Percentiles rank a stretch among this genome's conserved stretches.
These are phyloP conservation scores for Chaetomiaceae sp. DNA, from an alignment of 2,329 filamentous ascomycete genomes.

Conservation along the genomic window DNA sequence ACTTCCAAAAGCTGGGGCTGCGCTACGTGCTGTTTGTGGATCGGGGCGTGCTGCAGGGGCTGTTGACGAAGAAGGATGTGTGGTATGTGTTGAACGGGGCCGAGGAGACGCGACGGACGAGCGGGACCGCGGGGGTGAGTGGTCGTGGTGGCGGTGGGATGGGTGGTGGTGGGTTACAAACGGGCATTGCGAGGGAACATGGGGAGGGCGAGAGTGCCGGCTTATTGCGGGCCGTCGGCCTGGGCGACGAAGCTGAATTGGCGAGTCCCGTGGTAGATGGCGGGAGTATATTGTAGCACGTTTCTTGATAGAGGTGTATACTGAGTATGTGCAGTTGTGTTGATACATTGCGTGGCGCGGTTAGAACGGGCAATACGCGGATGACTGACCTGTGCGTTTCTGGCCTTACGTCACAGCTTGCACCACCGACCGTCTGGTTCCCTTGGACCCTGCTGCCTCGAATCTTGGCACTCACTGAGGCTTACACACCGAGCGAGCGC, in stretches of 20 bases:
- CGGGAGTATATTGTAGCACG: slow-evolving; percentile 20
- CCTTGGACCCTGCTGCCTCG: too few species aligned
- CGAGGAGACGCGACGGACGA: slow-evolving; percentile 49
- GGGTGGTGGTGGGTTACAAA: background rate
- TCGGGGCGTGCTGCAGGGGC: slow-evolving; percentile 70
- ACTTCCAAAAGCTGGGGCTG: slow-evolving; percentile 92
- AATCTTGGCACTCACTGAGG: too few species aligned
- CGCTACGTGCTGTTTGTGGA: slow-evolving; percentile 86
- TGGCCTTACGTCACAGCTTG: too few species aligned
- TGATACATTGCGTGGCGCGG: too few species aligned
- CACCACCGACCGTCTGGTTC: too few species aligned
- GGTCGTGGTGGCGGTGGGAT: background rate
- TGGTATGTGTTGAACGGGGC: slow-evolving; percentile 86
- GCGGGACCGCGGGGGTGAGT: slow-evolving; percentile 1
- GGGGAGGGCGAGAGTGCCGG: slow-evolving; percentile 22
- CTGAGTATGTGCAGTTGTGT: too few species aligned
- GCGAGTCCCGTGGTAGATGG: slow-evolving; percentile 15
- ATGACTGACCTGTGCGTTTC: too few species aligned
- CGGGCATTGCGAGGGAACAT: slow-evolving; percentile 17
- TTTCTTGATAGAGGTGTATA: background rate
- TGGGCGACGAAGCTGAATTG: slow-evolving; percentile 14
- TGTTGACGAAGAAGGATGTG: slow-evolving; percentile 95
- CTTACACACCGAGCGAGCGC: too few species aligned
- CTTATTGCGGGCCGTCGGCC: slow-evolving; percentile 15
- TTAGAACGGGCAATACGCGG: too few species aligned